Percentiles rank a stretch among this genome's conserved stretches.
phyloP scores from a whole-genome alignment of 2,329 filamentous ascomycete species.

The Elsinoe australis region DNA sequence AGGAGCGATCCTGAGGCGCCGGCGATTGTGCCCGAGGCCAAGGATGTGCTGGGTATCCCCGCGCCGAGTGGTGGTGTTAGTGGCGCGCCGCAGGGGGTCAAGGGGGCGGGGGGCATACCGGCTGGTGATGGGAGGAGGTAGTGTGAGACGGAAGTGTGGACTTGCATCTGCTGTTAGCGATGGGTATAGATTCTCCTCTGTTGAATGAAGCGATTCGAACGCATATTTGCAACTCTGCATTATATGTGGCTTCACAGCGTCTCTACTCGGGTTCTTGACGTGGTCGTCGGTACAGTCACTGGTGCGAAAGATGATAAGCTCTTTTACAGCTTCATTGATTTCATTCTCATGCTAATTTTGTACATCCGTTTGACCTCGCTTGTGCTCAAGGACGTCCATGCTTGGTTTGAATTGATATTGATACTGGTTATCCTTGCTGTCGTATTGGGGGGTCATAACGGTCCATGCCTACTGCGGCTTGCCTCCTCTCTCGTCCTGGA shows the following conservation, averaged over 20 bases:
- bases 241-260: too few species aligned
- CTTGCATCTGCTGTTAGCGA: too few species aligned
- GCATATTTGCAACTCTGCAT: neutral
- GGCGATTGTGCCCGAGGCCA: constrained; percentile 58
- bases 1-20: constrained; percentile 49
- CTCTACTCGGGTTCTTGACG: too few species aligned
- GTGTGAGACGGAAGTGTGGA: neutral
- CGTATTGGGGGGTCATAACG: too few species aligned
- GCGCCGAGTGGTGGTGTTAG: neutral
- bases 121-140: constrained; percentile 4
- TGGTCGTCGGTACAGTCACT: too few species aligned
- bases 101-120: constrained; percentile 11
- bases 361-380: too few species aligned
- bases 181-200: constrained; percentile 9
- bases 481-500: constrained; percentile 45
- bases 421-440: constrained; percentile 15
- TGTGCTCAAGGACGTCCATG: too few species aligned
- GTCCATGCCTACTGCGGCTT: constrained; percentile 27
- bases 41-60: constrained; percentile 13
- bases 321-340: too few species aligned
- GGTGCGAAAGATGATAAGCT: too few species aligned
- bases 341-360: neutral
- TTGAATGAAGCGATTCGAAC: constrained; percentile 4
- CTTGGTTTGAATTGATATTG: too few species aligned
- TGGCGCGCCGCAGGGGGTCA: constrained; percentile 3